Evolutionary conservation across 345 rosid genomes (phyloP), one percentile per base, ranked within the genome.

Genomic region (Erucastrum elatum): DNA sequence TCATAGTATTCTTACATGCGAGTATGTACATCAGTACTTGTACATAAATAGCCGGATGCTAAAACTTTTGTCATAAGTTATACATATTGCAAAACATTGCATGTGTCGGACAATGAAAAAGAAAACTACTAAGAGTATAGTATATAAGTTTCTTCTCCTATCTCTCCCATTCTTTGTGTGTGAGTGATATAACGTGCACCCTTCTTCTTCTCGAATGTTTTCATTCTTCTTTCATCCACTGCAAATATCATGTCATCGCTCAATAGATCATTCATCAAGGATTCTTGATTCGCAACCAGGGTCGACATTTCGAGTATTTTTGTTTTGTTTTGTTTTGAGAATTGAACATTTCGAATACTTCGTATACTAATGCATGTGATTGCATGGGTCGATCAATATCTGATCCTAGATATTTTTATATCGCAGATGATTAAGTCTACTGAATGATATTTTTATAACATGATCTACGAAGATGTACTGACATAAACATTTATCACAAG

Each of bases 141-240:
- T 5, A 41, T 11, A 58, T 37, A 35, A n/a, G 8, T 63, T 77
- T 30, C 55, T 58, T 78, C 62, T 64, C 51, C 51, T 11, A 55
- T 64, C 1, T 25, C 37, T 58, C 37, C 10, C 49, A 55, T 71
- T 56, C 44, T 71, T 37, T 64, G 71, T 70, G 71, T 64, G 65
- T 35, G 70, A 62, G 33, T 63, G 58, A 70, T 64, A 29, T 16
- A 64, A 64, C 29, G 35, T 64, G 35, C 59, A 53, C 7, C 31
- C 62, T 55, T 58, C 59, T 55, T 58, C 59, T 70, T 53, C 56
- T 65, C 66, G 30, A 39, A 6, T 41, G 25, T 41, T 67, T 60
- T 13, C 62, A 31, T 61, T 44, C 34, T 75, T 75, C 64, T 70
- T 7, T 31, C 33, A 63, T 51, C 39, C 63, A 77, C 9, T 27